phyloP scores from a whole-genome alignment of 306 rosid genomes.

The Prunus mira region DNA sequence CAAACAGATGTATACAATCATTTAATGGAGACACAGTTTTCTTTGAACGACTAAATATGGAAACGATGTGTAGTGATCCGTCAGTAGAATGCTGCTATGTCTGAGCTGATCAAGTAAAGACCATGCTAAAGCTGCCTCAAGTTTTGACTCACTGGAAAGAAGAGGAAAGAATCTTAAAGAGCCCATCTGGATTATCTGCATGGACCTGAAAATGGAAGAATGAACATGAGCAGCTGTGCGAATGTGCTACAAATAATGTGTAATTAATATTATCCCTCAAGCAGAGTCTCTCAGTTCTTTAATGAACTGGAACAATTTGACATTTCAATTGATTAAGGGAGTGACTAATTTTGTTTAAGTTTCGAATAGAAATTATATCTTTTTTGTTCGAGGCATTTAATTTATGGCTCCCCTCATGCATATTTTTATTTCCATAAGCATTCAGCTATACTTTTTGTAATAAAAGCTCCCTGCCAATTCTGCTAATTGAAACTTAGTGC shows the following conservation, averaged over 20 bases:
- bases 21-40: background rate
- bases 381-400: too few species aligned
- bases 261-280: background rate
- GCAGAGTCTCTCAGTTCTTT: background rate
- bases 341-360: background rate
- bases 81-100: background rate
- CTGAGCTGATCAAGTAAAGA: background rate
- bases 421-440: background rate
- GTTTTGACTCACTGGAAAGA: constrained; percentile 58
- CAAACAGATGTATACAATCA: background rate
- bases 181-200: constrained; percentile 93
- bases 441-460: background rate
- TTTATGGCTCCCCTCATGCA: background rate
- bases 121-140: constrained; percentile 9
- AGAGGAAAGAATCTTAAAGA: constrained; percentile 80
- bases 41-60: background rate
- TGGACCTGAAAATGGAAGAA: constrained; percentile 55
- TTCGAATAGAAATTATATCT: background rate
- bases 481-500: background rate
- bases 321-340: background rate
- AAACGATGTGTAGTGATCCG: background rate
- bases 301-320: background rate
- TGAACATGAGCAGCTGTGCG: constrained; percentile 17
- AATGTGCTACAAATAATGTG: background rate
- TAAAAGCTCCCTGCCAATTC: background rate